Evolutionary conservation across 768 basidiomycete genomes (phyloP).

Genomic region (Saitozyma podzolica): DNA sequence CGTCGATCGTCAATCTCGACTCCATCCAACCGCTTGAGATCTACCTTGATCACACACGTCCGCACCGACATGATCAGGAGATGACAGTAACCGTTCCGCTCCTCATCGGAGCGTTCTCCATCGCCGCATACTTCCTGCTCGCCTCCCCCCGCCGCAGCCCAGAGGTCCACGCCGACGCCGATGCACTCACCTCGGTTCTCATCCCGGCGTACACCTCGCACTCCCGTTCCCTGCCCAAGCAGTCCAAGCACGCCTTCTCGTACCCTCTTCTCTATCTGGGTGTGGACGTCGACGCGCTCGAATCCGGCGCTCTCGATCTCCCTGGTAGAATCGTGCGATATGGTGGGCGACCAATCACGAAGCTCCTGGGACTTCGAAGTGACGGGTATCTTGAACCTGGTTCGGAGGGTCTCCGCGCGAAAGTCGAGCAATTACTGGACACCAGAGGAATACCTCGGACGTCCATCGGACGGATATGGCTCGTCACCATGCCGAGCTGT

Average conservation of each 20-base stretch:
- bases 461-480: conserved; percentile 62
- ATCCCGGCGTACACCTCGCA: conserved; percentile 26
- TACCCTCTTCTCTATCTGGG: conserved; percentile 60
- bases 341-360: conserved; percentile 55
- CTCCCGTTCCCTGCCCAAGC: conserved; percentile 20
- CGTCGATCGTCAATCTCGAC: too few relatives aligned
- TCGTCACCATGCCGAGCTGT: conserved; percentile 72
- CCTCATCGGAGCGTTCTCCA: background rate
- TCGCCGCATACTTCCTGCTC: background rate
- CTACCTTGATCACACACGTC: too few relatives aligned
- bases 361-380: conserved; percentile 59
- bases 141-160: background rate
- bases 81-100: background rate
- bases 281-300: conserved; percentile 62
- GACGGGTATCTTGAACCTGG: conserved; percentile 56
- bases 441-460: conserved; percentile 6
- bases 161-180: background rate
- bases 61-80: background rate
- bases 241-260: conserved; percentile 18
- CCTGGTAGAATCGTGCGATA: conserved; percentile 60
- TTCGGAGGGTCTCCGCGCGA: conserved; percentile 13
- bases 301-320: conserved; percentile 57
- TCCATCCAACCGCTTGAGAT: too few relatives aligned
- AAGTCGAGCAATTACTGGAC: conserved; percentile 16
- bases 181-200: conserved; percentile 16